A percentile compares a stretch with the other conserved stretches of the same genome.
These are phyloP conservation scores for Pichia californica DNA, from an alignment of 805 yeast species.

Conservation along the genomic window DNA sequence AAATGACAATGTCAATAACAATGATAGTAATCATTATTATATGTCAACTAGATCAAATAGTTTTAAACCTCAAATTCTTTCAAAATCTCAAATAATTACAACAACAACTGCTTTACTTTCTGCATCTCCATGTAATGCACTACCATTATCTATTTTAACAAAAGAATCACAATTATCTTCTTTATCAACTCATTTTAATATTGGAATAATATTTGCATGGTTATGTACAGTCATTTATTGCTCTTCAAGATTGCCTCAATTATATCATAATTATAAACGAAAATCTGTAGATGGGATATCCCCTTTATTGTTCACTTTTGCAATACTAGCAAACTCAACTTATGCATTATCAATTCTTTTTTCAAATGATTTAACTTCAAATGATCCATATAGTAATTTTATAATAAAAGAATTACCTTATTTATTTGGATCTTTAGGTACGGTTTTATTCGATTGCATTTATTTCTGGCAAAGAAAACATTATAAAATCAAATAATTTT, in stretches of 20 bases:
- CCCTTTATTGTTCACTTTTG: conserved; percentile 70
- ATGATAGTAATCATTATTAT: too few relatives aligned
- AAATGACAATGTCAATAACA: not conserved
- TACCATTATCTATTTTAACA: conserved; percentile 11
- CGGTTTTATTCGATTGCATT: conserved; percentile 66
- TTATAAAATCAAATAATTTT: not conserved
- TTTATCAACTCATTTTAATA: not conserved
- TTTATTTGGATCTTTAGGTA: conserved; percentile 80
- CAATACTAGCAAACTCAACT: conserved; percentile 69
- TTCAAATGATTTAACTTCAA: conserved; percentile 44
- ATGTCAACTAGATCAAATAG: not conserved
- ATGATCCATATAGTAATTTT: conserved; percentile 38
- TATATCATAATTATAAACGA: conserved; percentile 65
- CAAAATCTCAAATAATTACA: conserved; percentile 11
- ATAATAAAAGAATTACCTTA: conserved; percentile 71
- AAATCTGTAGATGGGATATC: conserved; percentile 86
- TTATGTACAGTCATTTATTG: conserved; percentile 68
- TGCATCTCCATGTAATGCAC: conserved; percentile 3
- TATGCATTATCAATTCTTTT: conserved; percentile 71
- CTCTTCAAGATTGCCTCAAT: conserved; percentile 77
- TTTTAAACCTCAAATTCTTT: not conserved
- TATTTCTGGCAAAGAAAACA: conserved; percentile 56
- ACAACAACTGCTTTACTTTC: conserved; percentile 4
- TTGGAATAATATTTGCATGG: conserved; percentile 53
- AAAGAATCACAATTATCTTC: too few relatives aligned